Evolutionary conservation across 140 eudicot species (phyloP).

Genomic region (Stevia rebaudiana): DNA sequence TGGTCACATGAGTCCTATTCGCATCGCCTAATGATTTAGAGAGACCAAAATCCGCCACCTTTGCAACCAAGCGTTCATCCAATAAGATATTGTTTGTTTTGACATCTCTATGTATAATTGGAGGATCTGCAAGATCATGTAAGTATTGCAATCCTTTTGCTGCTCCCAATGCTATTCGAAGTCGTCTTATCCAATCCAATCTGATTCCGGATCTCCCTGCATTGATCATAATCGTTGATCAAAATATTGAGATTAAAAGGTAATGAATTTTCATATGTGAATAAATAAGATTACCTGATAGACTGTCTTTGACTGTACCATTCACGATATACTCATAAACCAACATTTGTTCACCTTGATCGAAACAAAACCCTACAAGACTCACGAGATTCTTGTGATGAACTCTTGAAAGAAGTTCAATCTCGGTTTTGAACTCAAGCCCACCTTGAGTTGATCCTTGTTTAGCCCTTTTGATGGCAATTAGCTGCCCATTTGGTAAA

Average conservation of each 20-base stretch:
- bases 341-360: constrained; percentile 84
- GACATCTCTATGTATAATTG: constrained; percentile 86
- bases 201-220: constrained; percentile 77
- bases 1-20: constrained; percentile 59
- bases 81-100: constrained; percentile 73
- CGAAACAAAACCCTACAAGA: constrained; percentile 83
- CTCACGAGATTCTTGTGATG: constrained; percentile 92
- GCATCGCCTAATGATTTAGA: constrained; percentile 56
- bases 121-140: constrained; percentile 93
- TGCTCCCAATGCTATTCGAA: constrained; percentile 68
- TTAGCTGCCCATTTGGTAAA: constrained; percentile 53
- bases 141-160: constrained; percentile 78
- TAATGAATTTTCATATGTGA: background rate
- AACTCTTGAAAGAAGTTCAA: constrained; percentile 92
- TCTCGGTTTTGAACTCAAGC: constrained; percentile 87
- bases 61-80: constrained; percentile 68
- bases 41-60: constrained; percentile 92
- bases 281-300: constrained; percentile 52
- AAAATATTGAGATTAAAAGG: background rate
- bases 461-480: constrained; percentile 86
- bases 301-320: constrained; percentile 78
- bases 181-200: constrained; percentile 78
- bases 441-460: constrained; percentile 79
- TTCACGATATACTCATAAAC: constrained; percentile 78
- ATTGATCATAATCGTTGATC: background rate